A percentile compares a stretch with the other conserved stretches of the same genome.
These are phyloP conservation scores for Vavraia culicis DNA, from an alignment of 371 early-diverging fungal genomes.

Conservation along the genomic window DNA sequence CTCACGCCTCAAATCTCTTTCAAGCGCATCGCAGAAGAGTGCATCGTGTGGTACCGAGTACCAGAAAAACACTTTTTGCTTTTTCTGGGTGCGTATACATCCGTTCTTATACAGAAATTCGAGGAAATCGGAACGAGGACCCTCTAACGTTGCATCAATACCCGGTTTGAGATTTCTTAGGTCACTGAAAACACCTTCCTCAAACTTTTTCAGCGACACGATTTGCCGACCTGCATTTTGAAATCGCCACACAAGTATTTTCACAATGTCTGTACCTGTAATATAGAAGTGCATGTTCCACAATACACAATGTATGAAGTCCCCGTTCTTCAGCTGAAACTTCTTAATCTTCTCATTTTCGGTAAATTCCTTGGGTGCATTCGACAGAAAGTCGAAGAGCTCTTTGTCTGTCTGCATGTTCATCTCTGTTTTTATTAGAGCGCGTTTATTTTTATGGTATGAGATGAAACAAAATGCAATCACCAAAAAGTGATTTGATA, in stretches of 20 bases:
- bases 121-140: constrained; percentile 74
- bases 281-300: constrained; percentile 45
- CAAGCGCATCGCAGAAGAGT: constrained; percentile 81
- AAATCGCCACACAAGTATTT: constrained; percentile 72
- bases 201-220: constrained; percentile 78
- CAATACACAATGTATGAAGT: constrained; percentile 44
- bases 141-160: constrained; percentile 75
- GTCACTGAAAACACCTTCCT: constrained; percentile 90
- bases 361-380: constrained; percentile 43
- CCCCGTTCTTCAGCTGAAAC: constrained; percentile 45
- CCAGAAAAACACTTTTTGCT: constrained; percentile 94
- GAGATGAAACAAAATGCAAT: too few relatives aligned
- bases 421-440: too few relatives aligned
- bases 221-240: constrained; percentile 65
- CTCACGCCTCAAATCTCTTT: constrained; percentile 86
- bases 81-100: constrained; percentile 95
- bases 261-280: constrained; percentile 88
- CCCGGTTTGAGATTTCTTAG: constrained; percentile 88
- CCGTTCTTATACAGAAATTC: constrained; percentile 86
- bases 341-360: constrained; percentile 43
- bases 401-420: constrained; percentile 39
- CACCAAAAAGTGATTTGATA: too few relatives aligned
- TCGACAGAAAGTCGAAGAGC: constrained; percentile 42
- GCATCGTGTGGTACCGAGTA: constrained; percentile 83
- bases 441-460: too few relatives aligned